Evolutionary conservation across 2,329 filamentous ascomycete genomes (phyloP), one percentile per base, ranked within the genome.

Genomic region (Venturia carpophila): DNA sequence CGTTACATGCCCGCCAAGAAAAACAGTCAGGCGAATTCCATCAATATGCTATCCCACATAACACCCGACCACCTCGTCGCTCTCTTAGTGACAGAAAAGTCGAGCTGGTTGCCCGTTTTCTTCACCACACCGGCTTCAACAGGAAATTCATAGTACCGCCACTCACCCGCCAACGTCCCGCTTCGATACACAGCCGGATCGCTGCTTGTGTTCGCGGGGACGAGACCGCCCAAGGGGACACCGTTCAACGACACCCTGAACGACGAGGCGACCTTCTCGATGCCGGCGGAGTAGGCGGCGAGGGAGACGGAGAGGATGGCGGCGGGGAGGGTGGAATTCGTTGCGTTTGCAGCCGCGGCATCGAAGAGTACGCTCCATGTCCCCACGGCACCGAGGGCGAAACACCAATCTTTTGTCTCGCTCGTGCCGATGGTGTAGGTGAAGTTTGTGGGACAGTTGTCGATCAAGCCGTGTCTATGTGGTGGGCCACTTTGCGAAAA

Each of bases 141-240:
- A 0, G 67, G 66, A 63, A 76, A 79, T 70, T 82, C 77, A 30
- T 79, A 75, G 24, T 78, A 72, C 64, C 77, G 72, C 79, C 79
- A 81, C 71, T 82, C 79, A 1, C 80, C 79, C 5, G 77, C 78
- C 30, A 71, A 70, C 7, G 79, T 82, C 24, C 75, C 78, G 11
- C 76, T 78, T n/a, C 80, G 74, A 70, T 82, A 82, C 43, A 81
- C 72, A 24, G 75, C 75, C 5, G 79, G 79, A 67, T 81, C 80
- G 45, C 37, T 68, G 55, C 13, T 67, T 72, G 47, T 71, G 75
- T n/a, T 63, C 60, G 69, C 71, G 9, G 68, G 69, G 9, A 70
- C 71, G 1, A 75, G 78, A 63, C 80, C 72, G 63, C 79, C 79
- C 0, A 77, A 77, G 5, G 80, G 69, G 55, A 71, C 70, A 15